These are phyloP conservation scores for Lipomyces sp. DNA, from an alignment of 805 yeast species.

Conservation along the genomic window DNA sequence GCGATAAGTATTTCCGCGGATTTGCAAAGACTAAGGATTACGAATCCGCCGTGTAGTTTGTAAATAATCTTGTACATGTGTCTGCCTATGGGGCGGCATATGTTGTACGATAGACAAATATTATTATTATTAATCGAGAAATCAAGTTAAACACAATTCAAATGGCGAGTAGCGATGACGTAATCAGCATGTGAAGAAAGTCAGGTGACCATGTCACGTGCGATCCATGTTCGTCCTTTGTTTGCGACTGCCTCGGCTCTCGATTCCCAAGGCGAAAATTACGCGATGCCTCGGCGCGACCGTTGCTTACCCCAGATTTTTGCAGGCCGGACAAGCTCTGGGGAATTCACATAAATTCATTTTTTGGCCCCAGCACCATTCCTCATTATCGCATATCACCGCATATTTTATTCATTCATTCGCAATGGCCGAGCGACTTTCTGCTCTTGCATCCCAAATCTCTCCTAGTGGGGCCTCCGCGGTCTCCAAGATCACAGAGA, in stretches of 20 bases:
- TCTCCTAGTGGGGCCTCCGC: slow-evolving; percentile 38
- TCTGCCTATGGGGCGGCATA: background rate
- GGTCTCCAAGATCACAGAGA: slow-evolving; percentile 50
- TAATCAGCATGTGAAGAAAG: background rate
- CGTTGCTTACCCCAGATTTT: background rate
- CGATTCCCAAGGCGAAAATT: too few relatives aligned
- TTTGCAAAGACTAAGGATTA: slow-evolving; percentile 45
- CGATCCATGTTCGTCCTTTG: background rate
- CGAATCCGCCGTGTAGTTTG: background rate
- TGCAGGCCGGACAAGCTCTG: background rate
- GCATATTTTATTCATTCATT: background rate
- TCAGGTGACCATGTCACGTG: background rate
- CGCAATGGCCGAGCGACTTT: slow-evolving; percentile 23
- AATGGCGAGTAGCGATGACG: background rate
- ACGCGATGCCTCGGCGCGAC: background rate
- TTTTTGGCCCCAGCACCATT: background rate
- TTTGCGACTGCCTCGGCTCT: background rate
- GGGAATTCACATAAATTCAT: background rate
- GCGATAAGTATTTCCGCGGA: slow-evolving; percentile 76
- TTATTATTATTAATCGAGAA: background rate
- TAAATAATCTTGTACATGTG: background rate
- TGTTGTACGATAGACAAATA: too few relatives aligned
- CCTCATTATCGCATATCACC: background rate
- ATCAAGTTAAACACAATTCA: background rate
- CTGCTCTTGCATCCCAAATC: slow-evolving; percentile 33